phyloP scores from a whole-genome alignment of 768 basidiomycete genomes.

The Candolleomyces efflorescens region DNA sequence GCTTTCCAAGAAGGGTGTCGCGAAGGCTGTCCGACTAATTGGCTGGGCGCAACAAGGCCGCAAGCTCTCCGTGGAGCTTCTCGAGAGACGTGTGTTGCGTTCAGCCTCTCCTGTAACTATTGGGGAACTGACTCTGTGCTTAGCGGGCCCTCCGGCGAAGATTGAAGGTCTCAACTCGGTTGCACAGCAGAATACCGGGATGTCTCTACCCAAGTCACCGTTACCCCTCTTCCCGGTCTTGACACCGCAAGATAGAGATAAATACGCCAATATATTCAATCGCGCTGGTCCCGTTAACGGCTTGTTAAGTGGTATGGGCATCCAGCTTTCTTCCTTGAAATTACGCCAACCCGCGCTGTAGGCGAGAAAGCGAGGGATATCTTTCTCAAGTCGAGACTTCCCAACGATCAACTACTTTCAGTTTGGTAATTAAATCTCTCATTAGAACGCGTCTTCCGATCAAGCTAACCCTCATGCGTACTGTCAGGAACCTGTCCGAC shows the following conservation, averaged over 20 bases:
- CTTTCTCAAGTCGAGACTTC: conserved; percentile 87
- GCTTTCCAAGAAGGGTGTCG: conserved; percentile 83
- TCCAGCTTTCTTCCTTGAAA: not conserved
- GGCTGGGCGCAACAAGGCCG: conserved; percentile 91
- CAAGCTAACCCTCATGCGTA: no score
- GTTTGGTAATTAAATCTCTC: conserved; percentile 66
- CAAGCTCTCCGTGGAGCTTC: conserved; percentile 53
- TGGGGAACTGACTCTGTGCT: conserved; percentile 12
- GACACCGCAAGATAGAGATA: conserved; percentile 75
- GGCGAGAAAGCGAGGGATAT: conserved; percentile 88
- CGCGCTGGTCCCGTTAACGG: conserved; percentile 71
- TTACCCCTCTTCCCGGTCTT: conserved; percentile 61
- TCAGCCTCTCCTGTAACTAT: conserved; percentile 3
- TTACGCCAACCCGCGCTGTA: conserved; percentile 20
- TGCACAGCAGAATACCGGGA: conserved; percentile 55
- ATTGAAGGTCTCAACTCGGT: conserved; percentile 68
- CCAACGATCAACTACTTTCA: conserved; percentile 82
- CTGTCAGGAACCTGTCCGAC: conserved; percentile 84
- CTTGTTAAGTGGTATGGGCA: conserved; percentile 64
- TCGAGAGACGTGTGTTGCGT: conserved; percentile 62
- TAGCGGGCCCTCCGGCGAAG: conserved; percentile 81
- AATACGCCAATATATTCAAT: conserved; percentile 78
- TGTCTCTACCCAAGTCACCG: conserved; percentile 61
- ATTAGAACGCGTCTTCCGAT: conserved; percentile 2
- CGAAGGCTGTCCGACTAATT: conserved; percentile 85